Evolutionary conservation across 1,139 yeast genomes (phyloP).

Genomic region (Sugiyamaella sp.): DNA sequence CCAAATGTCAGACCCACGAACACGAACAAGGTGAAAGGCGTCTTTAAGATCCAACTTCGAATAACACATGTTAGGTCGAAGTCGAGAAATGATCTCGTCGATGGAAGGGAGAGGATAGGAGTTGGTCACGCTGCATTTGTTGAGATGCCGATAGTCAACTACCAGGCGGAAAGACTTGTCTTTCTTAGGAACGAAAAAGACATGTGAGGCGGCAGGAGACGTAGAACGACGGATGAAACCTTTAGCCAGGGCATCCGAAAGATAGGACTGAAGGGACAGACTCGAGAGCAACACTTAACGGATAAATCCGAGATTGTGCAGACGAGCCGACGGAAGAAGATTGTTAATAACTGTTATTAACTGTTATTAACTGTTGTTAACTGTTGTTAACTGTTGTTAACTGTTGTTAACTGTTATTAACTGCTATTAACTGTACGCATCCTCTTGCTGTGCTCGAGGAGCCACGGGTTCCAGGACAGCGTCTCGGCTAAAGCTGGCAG

Average conservation of each 20-base stretch:
- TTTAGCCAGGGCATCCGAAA: background rate
- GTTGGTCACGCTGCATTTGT: background rate
- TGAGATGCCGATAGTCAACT: constrained; percentile 4
- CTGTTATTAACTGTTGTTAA: too few relatives aligned
- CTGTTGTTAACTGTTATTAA: too few relatives aligned
- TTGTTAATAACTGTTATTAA: too few relatives aligned
- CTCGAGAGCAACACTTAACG: background rate
- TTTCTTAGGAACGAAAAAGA: constrained; percentile 3
- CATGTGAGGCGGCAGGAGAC: background rate
- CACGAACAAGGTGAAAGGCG: background rate
- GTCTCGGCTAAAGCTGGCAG: too few relatives aligned
- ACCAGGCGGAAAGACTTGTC: background rate
- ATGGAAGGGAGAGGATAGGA: background rate
- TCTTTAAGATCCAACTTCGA: background rate
- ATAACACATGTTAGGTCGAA: background rate
- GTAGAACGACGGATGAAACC: background rate
- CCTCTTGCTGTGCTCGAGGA: too few relatives aligned
- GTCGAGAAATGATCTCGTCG: background rate
- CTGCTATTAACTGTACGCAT: too few relatives aligned
- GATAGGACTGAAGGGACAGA: background rate
- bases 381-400: too few relatives aligned
- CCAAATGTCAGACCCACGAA: background rate
- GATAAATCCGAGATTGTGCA: background rate
- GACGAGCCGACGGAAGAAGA: too few relatives aligned
- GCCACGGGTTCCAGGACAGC: too few relatives aligned